Base-by-base conservation (phyloP, 1,284 basidiomycete genomes). In the Grifola frondosa region DNA sequence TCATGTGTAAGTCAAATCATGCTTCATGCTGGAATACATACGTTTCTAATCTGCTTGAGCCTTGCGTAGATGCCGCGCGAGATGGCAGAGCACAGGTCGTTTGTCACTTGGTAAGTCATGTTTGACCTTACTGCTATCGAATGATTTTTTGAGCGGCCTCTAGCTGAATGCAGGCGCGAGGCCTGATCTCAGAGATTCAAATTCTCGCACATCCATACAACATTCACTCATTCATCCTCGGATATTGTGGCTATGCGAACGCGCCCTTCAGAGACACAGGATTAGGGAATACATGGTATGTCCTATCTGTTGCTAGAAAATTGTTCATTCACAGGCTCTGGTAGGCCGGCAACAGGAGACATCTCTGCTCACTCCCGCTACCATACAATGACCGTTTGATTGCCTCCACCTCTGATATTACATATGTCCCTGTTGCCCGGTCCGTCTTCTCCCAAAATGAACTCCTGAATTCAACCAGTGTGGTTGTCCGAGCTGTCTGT, bases 181-280 rank as follows among this genome's bases (percentile, higher is more conserved):
- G 26, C 81, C 85, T 32, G 85, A 88, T 62, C 71, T 80, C 48
- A 73, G 80, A 49, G 86, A 88, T 60, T 69, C 73, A 34, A 80
- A 85, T 51, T 74, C 84, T 56, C 77, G 81, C 12, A 83, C 83
- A 17, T 74, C 84, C 10, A 66, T 88, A 28, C 82, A 88, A 51
- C 84, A 82, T 52, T 74, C 83, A 7, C 59, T 83, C 7, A 56
- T 68, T 5, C 80, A 86, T 61, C 75, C 80, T 1, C 71, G 68
- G 35, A 73, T 81, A 31, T 70, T 88, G 4, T 84, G 80, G 78
- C 63, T 78, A 21, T 87, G 81, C 49, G 86, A 89, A 66, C 62
- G 70, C n/a, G 69, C 77, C 3, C 65, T 88, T 20, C 77, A 84
- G 34, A 71, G 69, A 39, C 74, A 74, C 58, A 70, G 85, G 46